These are phyloP conservation scores for Leptographium flavum DNA, from an alignment of 2,329 filamentous ascomycete genomes.

Conservation along the genomic window DNA sequence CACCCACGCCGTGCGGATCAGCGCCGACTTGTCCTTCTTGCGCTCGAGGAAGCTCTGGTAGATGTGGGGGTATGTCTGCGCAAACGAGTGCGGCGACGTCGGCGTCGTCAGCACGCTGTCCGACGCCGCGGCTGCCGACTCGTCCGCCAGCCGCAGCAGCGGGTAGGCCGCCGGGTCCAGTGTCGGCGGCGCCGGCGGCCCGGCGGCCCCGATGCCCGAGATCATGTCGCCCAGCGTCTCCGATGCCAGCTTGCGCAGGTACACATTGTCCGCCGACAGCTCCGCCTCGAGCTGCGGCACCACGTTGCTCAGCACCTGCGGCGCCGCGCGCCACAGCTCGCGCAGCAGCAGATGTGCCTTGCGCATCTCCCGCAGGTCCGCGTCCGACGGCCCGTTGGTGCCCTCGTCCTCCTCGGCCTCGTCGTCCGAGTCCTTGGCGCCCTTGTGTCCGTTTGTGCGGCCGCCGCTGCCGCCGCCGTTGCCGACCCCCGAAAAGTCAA, in stretches of 20 bases:
- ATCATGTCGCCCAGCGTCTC: constrained; percentile 94
- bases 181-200: constrained; percentile 56
- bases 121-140: constrained; percentile 32
- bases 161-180: constrained; percentile 79
- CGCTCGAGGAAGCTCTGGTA: constrained; percentile 79
- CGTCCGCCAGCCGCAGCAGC: constrained; percentile 51
- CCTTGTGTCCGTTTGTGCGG: neutral
- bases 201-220: constrained; percentile 81
- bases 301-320: constrained; percentile 79
- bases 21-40: constrained; percentile 70
- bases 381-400: constrained; percentile 54
- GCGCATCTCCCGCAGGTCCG: constrained; percentile 72
- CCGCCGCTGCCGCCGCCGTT: neutral
- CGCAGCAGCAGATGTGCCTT: constrained; percentile 83
- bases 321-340: constrained; percentile 87
- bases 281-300: constrained; percentile 89
- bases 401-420: constrained; percentile 14
- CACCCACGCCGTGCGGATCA: constrained; percentile 77
- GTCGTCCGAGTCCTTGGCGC: constrained; percentile 29
- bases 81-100: constrained; percentile 77
- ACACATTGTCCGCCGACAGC: constrained; percentile 75
- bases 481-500: constrained; percentile 57
- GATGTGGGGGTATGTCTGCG: constrained; percentile 61
- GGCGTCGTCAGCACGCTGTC: constrained; percentile 62
- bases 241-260: constrained; percentile 74